Evolutionary conservation across 225 moss, liverwort and hornwort species (phyloP), one percentile per base, ranked within the genome.

Genomic region (Thuidium tamariscinum): DNA sequence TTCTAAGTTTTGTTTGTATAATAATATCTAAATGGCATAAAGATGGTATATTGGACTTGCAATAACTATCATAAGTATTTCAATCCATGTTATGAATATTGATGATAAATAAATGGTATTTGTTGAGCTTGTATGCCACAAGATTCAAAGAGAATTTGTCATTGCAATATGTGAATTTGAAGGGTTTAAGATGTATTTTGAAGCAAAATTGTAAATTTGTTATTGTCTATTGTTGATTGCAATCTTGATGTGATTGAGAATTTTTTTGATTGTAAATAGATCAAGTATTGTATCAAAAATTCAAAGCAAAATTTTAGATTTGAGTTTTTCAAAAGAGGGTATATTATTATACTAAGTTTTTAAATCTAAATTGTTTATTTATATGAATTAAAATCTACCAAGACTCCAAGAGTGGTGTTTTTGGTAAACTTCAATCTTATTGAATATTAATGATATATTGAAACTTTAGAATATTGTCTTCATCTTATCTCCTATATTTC

Each of bases 61-160:
- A 48, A 11, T 30, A 30, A 30, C 19, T 30, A 7, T 19, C 30
- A 18, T 1, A 32, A 20, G 1, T 11, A 12, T 32, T 32, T 19
- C 12, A 49, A 11, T 0, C 2, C 32, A 49, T 1, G 7, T 49
- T 73, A 18, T 0, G 0, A 73, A 2, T 32, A 12, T 20, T 11
- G 2, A 46, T 32, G 11, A 48, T 32, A 32, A 73, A 1, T 19
- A 20, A 73, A 49, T 32, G 32, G 2, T 32, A 32, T 73, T 49
- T 49, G 19, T 17, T 29, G 10, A 30, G 1, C 0, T 73, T 48
- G 19, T 44, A 32, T 73, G 30, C 48, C 3, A 73, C 0, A 48
- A 32, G 4, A 1, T 30, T 30, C 0, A 30, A 0, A 1, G 1
- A 19, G 0, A 30, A 30, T 18, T 4, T 73, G 39, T 39, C 7